These are phyloP conservation scores for Eimeria acervulina DNA, from an alignment of 169 alveolate species.

Conservation along the genomic window DNA sequence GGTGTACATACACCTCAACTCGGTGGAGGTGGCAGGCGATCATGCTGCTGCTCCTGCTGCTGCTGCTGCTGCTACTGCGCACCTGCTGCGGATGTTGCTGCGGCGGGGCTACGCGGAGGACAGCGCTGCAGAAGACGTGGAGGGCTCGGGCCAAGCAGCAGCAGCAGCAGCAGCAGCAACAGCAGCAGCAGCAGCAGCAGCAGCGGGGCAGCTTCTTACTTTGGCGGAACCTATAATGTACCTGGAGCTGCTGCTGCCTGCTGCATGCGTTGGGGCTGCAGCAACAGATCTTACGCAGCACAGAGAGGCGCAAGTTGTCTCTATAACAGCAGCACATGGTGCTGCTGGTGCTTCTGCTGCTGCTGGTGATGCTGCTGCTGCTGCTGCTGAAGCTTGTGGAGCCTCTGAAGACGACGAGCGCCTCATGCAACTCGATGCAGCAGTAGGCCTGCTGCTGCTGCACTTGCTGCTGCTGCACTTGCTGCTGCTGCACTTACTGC, in stretches of 20 bases:
- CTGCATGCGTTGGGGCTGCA: neutral
- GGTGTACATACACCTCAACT: neutral
- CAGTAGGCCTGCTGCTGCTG: slow-evolving; percentile 3
- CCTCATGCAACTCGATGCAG: neutral
- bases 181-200: slow-evolving; percentile 44
- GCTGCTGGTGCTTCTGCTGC: neutral
- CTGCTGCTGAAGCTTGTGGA: neutral
- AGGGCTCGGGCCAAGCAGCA: no score
- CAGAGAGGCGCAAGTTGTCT: slow-evolving; percentile 30
- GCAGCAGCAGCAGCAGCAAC: neutral
- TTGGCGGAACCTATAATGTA: slow-evolving; percentile 41
- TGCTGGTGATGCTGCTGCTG: neutral
- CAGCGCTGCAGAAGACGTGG: no score
- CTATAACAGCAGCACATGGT: slow-evolving; percentile 5
- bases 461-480: neutral
- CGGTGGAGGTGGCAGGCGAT: neutral
- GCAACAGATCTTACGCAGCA: slow-evolving; percentile 48
- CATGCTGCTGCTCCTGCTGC: slow-evolving; percentile 31
- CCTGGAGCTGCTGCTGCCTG: slow-evolving; percentile 29
- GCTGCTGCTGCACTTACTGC: neutral
- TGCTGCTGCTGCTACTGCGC: neutral
- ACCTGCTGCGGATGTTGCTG: slow-evolving; percentile 13
- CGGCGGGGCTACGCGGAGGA: neutral
- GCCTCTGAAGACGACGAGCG: neutral
- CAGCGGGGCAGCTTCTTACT: neutral